Base-by-base conservation (phyloP, 2,329 filamentous ascomycete species). In the Cladorrhinum sp. region DNA sequence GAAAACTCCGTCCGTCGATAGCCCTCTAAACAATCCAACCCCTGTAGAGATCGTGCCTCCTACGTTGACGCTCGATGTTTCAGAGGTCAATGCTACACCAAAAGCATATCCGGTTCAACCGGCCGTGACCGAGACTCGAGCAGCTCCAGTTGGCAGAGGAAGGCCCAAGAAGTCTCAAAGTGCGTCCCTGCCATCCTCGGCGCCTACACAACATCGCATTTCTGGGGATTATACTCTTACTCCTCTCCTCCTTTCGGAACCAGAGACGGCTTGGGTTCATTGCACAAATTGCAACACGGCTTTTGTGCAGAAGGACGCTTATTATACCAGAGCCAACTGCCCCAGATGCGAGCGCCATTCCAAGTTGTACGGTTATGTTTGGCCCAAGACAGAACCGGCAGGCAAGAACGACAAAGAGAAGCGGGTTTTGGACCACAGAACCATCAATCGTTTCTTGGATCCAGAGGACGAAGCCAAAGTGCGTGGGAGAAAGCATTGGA, bases 311-410 rank as follows among this genome's bases (percentile, higher is more conserved):
- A 82, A 86, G 46, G 90, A 98, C 65, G 92, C 91, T 0, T 97
- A 96, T 73, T 88, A 88, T 66, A 97, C 93, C 1, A 86, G 89
- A 57, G 87, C 89, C 54, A 89, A 91, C 16, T 99, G 95, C 73
- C 93, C 92, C 3, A 86, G 95, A 6, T 99, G 95, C 74, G 95
- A 99, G 76, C 86, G 95, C 0, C 95, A 99, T 72, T 96, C 91
- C 16, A 98, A 96, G 77, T 78, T 99, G 0, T 99, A 98, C 72
- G 96, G 96, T 0, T 97, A 90, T 71, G 82, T 89, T 60, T 99
- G 95, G 95, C 95, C 95, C 5, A 97, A 99, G 79, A 98, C 95
- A 0, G 90, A 96, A 62, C 89, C 82, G 64, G 86, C 89, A 24
- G 91, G 91, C 0, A 85, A 86, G 16, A 74, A 83, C 20, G 95